A percentile compares a stretch with the other conserved stretches of the same genome.
These are phyloP conservation scores for Aspergillus neotritici DNA, from an alignment of 2,329 filamentous ascomycete genomes.

Conservation along the genomic window DNA sequence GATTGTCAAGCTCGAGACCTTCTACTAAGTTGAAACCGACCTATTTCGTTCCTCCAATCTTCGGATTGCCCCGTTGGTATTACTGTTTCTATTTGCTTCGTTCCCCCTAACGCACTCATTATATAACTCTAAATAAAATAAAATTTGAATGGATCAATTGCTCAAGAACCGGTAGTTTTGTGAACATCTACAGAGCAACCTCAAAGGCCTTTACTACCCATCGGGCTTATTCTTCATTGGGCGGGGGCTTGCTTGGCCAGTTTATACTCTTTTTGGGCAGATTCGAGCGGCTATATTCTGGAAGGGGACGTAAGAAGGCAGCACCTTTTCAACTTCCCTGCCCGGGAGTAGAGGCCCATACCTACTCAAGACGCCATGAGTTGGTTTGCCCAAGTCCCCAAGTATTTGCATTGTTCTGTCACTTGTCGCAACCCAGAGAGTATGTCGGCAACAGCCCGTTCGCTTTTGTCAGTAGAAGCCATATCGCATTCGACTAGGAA, in stretches of 20 bases:
- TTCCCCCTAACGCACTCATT: neutral
- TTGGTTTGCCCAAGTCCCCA: constrained; percentile 39
- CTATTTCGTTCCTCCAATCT: constrained; percentile 9
- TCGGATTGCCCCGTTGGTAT: constrained; percentile 10
- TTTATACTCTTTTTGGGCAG: no score
- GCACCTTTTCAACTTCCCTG: neutral
- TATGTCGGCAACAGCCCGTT: constrained; percentile 26
- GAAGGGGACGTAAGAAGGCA: neutral
- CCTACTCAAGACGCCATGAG: constrained; percentile 5
- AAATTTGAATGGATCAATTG: no score
- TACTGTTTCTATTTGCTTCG: constrained; percentile 9
- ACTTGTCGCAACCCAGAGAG: constrained; percentile 30
- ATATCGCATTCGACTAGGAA: constrained; percentile 91
- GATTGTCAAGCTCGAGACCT: constrained; percentile 13
- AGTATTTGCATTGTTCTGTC: constrained; percentile 35
- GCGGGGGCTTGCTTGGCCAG: no score
- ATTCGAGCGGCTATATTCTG: no score
- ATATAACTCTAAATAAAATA: neutral
- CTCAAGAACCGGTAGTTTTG: no score
- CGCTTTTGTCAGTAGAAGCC: constrained; percentile 20
- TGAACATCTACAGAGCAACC: no score
- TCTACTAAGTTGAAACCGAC: constrained; percentile 10
- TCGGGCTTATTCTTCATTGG: no score
- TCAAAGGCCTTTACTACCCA: no score
- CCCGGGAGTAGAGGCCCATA: neutral